Percentiles rank a stretch among this genome's conserved stretches.
These are phyloP conservation scores for Xylaria hypoxylon DNA, from an alignment of 2,329 filamentous ascomycete genomes.

Conservation along the genomic window DNA sequence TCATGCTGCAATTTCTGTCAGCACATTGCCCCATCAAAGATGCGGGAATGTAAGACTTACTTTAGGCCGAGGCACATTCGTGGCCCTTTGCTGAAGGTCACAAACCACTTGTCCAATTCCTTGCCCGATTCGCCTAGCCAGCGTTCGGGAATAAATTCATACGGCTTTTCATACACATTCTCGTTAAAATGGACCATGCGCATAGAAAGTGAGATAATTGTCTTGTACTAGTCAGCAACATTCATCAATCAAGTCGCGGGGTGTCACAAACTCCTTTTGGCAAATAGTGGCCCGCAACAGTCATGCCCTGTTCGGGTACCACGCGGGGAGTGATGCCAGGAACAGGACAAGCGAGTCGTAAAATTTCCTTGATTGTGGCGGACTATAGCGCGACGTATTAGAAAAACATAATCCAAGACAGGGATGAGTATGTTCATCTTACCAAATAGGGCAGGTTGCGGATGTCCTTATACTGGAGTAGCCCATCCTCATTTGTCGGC, in stretches of 20 bases:
- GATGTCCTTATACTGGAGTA: constrained; percentile 30
- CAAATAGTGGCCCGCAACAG: constrained; percentile 26
- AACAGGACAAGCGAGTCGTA: constrained; percentile 31
- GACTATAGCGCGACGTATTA: constrained; percentile 6
- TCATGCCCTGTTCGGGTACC: constrained; percentile 26
- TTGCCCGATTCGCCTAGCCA: constrained; percentile 31
- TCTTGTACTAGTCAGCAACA: constrained; percentile 23
- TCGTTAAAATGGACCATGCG: constrained; percentile 31
- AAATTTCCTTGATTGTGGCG: constrained; percentile 29
- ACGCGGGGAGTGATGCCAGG: constrained; percentile 33
- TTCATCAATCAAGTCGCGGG: neutral
- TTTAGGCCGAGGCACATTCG: constrained; percentile 35
- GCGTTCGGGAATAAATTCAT: constrained; percentile 35
- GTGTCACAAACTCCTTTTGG: constrained; percentile 19
- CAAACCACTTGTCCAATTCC: constrained; percentile 36
- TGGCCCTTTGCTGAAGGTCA: constrained; percentile 33
- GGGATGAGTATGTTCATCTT: neutral
- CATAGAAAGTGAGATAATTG: constrained; percentile 32
- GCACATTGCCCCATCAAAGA: neutral
- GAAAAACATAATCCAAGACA: neutral
- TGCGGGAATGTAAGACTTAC: constrained; percentile 13
- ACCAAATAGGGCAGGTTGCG: constrained; percentile 34
- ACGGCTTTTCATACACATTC: constrained; percentile 21
- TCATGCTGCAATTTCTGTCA: constrained; percentile 26
- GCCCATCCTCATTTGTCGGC: constrained; percentile 23